These are phyloP conservation scores for Lactuca saligna DNA, from an alignment of 129 eudicot species.

Conservation along the genomic window DNA sequence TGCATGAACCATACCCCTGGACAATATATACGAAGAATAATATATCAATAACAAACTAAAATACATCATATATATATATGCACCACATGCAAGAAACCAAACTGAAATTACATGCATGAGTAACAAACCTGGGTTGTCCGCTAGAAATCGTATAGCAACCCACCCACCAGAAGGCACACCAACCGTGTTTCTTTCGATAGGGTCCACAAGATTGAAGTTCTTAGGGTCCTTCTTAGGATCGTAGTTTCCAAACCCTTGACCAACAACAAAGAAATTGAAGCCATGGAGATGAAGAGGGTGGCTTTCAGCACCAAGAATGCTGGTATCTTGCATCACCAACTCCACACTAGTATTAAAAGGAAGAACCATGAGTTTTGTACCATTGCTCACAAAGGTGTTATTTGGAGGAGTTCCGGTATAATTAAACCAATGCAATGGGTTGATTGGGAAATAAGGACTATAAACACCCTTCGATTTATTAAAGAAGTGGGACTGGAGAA, in stretches of 20 bases:
- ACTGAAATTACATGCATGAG: neutral
- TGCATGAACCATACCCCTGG: constrained; percentile 11
- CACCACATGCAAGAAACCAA: neutral
- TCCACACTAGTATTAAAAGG: constrained; percentile 50
- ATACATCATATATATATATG: neutral
- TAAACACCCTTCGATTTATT: constrained; percentile 34
- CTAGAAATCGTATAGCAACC: constrained; percentile 33
- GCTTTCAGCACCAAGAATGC: constrained; percentile 45
- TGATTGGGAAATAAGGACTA: constrained; percentile 47
- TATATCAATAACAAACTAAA: neutral
- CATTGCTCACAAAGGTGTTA: constrained; percentile 56
- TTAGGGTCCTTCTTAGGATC: constrained; percentile 26
- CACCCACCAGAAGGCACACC: constrained; percentile 54
- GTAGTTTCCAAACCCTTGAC: constrained; percentile 53
- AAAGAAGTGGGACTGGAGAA: constrained; percentile 37
- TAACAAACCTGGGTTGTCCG: constrained; percentile 26
- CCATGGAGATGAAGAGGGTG: constrained; percentile 43
- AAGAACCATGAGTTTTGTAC: constrained; percentile 53
- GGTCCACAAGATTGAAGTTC: constrained; percentile 35
- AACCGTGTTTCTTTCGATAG: constrained; percentile 54
- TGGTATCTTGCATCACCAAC: constrained; percentile 54
- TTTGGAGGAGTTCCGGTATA: constrained; percentile 65
- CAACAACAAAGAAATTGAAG: constrained; percentile 52
- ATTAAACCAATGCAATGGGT: constrained; percentile 53
- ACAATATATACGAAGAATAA: neutral